phyloP scores from a whole-genome alignment of 208 protist genomes.

The Lotmaria passim region DNA sequence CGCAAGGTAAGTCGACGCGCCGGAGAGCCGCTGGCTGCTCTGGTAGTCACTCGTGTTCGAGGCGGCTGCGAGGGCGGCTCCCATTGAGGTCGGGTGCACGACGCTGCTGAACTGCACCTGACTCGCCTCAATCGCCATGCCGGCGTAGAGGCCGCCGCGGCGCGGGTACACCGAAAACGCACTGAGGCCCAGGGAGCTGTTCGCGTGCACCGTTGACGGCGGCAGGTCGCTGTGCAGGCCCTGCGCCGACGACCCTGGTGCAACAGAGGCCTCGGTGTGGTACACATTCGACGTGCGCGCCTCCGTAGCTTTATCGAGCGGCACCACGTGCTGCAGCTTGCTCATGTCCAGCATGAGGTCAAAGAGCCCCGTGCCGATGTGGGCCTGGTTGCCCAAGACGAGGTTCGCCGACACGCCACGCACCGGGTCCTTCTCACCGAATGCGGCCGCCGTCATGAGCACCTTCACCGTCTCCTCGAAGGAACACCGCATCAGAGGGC shows the following conservation, averaged over 20 bases:
- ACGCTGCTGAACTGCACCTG: slow-evolving; percentile 60
- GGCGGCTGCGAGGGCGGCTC: slow-evolving; percentile 23
- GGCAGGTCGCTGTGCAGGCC: slow-evolving; percentile 45
- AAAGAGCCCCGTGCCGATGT: slow-evolving; percentile 97
- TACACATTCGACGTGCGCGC: slow-evolving; percentile 81
- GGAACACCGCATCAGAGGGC: slow-evolving; percentile 98
- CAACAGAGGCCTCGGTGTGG: slow-evolving; percentile 75
- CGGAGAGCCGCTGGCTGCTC: slow-evolving; percentile 30
- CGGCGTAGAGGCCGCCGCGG: slow-evolving; percentile 45
- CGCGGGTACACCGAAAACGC: slow-evolving; percentile 26
- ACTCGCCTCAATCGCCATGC: slow-evolving; percentile 61
- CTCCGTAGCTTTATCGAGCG: slow-evolving; percentile 80
- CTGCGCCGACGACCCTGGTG: slow-evolving; percentile 27
- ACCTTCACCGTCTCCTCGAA: slow-evolving; percentile 99
- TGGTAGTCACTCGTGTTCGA: slow-evolving; percentile 48
- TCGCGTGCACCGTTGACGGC: slow-evolving; percentile 77
- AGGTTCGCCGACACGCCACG: slow-evolving; percentile 98
- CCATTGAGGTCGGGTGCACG: slow-evolving; percentile 12
- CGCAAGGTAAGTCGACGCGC: slow-evolving; percentile 26
- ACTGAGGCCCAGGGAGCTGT: slow-evolving; percentile 51
- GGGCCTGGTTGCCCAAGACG: slow-evolving; percentile 97
- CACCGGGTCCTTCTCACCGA: slow-evolving; percentile 96
- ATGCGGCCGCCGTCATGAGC: slow-evolving; percentile 97
- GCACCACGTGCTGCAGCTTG: slow-evolving; percentile 85
- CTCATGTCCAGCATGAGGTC: slow-evolving; percentile 96